These are phyloP conservation scores for Dendrostoma leiphaemia DNA, from an alignment of 2,329 filamentous ascomycete genomes.

Conservation along the genomic window DNA sequence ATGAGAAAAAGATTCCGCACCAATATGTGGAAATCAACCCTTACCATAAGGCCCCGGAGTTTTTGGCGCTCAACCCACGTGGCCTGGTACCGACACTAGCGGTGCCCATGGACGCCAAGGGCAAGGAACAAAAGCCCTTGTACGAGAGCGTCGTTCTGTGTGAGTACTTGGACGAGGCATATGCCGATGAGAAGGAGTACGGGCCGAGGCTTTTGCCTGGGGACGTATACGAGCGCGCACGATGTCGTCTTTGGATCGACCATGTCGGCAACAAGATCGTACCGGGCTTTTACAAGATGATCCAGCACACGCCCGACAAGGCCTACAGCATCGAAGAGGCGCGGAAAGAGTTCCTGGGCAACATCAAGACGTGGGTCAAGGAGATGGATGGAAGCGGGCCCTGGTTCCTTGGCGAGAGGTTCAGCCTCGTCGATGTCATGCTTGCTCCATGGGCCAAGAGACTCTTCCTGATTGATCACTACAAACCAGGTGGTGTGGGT, in stretches of 20 bases:
- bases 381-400: slow-evolving; percentile 60
- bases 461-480: slow-evolving; percentile 73
- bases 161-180: slow-evolving; percentile 75
- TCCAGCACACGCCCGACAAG: slow-evolving; percentile 54
- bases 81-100: slow-evolving; percentile 72
- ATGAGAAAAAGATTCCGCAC: slow-evolving; percentile 71
- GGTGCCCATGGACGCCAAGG: slow-evolving; percentile 34
- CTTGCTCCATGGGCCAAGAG: slow-evolving; percentile 72
- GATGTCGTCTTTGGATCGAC: slow-evolving; percentile 71
- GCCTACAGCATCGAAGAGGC: slow-evolving; percentile 49
- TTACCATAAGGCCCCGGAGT: slow-evolving; percentile 67
- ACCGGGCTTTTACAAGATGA: slow-evolving; percentile 64
- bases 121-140: slow-evolving; percentile 51
- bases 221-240: slow-evolving; percentile 63
- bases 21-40: slow-evolving; percentile 79
- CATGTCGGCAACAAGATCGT: slow-evolving; percentile 67
- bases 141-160: slow-evolving; percentile 73
- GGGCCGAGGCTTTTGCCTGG: slow-evolving; percentile 53
- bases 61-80: slow-evolving; percentile 70
- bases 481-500: slow-evolving; percentile 57
- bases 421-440: slow-evolving; percentile 68
- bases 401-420: slow-evolving; percentile 63
- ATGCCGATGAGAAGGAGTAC: slow-evolving; percentile 41
- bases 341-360: slow-evolving; percentile 54
- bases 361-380: slow-evolving; percentile 57